These are phyloP conservation scores for Dacryopinax primogenitus DNA, from an alignment of 768 basidiomycete species.

Conservation along the genomic window DNA sequence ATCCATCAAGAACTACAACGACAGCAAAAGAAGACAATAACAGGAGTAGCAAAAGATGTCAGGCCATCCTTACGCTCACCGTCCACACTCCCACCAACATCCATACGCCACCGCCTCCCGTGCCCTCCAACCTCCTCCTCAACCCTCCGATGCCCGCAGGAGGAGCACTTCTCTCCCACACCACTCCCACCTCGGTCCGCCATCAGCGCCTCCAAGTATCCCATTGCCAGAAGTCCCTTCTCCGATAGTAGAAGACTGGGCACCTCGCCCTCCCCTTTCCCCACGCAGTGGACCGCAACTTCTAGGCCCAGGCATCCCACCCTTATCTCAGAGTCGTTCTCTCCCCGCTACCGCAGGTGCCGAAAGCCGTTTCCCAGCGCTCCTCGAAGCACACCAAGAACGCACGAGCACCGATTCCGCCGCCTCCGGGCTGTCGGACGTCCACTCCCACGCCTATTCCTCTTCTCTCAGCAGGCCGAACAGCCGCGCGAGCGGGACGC, in stretches of 20 bases:
- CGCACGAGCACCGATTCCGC: neutral
- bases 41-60: neutral
- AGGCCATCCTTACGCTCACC: conserved; percentile 3
- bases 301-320: neutral
- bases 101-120: conserved; percentile 3
- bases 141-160: neutral
- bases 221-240: neutral
- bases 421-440: neutral
- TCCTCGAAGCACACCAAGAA: neutral
- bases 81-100: conserved; percentile 5
- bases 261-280: neutral
- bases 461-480: neutral
- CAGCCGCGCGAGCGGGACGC: neutral
- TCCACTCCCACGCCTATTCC: neutral
- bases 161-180: neutral
- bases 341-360: neutral
- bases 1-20: neutral
- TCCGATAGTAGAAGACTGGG: neutral
- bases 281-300: neutral
- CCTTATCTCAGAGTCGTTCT: neutral
- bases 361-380: neutral
- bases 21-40: neutral
- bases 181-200: conserved; percentile 1
- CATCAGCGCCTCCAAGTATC: neutral
- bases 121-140: neutral